These are phyloP conservation scores for Saccharomyces kudriavzevii DNA, from an alignment of 805 yeast genomes.

Conservation along the genomic window DNA sequence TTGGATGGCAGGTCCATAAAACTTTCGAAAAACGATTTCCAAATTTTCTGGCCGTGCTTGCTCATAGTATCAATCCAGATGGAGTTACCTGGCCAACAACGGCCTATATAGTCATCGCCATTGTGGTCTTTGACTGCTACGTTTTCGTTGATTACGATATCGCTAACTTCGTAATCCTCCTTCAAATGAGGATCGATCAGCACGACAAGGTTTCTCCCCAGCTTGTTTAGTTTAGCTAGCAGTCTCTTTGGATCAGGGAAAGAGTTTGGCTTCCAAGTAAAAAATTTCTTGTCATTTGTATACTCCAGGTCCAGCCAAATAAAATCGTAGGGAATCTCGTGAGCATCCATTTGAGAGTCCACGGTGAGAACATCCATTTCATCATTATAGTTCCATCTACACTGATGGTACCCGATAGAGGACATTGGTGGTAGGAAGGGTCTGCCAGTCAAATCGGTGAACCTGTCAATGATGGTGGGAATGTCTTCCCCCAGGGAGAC, in stretches of 20 bases:
- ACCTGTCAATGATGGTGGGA: constrained; percentile 50
- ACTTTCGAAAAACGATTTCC: constrained; percentile 48
- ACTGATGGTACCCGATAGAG: constrained; percentile 87
- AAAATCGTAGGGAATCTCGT: constrained; percentile 76
- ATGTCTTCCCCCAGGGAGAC: constrained; percentile 52
- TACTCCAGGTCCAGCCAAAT: constrained; percentile 96
- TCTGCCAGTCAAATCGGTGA: constrained; percentile 65
- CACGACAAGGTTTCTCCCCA: constrained; percentile 75
- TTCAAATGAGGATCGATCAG: constrained; percentile 91
- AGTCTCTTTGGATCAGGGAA: constrained; percentile 72
- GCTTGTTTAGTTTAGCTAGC: constrained; percentile 53
- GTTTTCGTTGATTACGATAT: constrained; percentile 35
- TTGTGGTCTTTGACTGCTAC: constrained; percentile 41
- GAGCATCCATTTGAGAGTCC: constrained; percentile 57
- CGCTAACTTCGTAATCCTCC: constrained; percentile 56
- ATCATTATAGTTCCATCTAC: constrained; percentile 94
- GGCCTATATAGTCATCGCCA: constrained; percentile 60
- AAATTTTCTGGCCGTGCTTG: constrained; percentile 49
- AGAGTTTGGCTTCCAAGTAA: constrained; percentile 73
- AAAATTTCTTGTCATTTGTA: constrained; percentile 76
- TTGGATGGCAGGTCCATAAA: constrained; percentile 33
- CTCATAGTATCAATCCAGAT: constrained; percentile 85
- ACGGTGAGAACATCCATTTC: constrained; percentile 78
- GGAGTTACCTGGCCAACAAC: constrained; percentile 97
- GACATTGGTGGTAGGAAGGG: constrained; percentile 67